Conservation (phyloP, 2,329 filamentous ascomycete species). For the Scytalidium sp. region DNA sequence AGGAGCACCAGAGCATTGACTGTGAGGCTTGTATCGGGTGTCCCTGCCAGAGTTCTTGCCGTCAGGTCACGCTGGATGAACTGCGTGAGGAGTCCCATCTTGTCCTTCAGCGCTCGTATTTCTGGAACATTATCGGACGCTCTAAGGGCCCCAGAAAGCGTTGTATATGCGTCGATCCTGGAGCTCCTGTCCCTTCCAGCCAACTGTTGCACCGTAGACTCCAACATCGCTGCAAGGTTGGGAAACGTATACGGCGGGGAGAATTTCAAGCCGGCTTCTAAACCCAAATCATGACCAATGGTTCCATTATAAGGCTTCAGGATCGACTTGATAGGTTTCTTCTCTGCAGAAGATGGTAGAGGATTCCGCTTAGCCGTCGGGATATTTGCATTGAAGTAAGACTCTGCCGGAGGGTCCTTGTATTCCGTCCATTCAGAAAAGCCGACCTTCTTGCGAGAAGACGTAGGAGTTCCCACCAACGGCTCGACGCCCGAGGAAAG, state of each 20-base stretch:
- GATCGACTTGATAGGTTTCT: slow-evolving; percentile 67
- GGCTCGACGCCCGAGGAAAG: slow-evolving; percentile 12
- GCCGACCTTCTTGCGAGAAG: slow-evolving; percentile 52
- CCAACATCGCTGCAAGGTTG: slow-evolving; percentile 75
- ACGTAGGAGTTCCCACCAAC: slow-evolving; percentile 10
- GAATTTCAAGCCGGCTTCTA: slow-evolving; percentile 15
- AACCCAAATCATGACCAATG: slow-evolving; percentile 9
- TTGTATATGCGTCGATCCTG: slow-evolving; percentile 82
- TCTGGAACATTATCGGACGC: slow-evolving; percentile 81
- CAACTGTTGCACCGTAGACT: slow-evolving; percentile 79
- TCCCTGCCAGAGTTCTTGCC: slow-evolving; percentile 53
- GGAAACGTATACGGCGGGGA: slow-evolving; percentile 32
- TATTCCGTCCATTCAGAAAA: slow-evolving; percentile 58
- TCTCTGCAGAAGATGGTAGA: slow-evolving; percentile 33
- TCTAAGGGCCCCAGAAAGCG: slow-evolving; percentile 72
- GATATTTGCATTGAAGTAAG: slow-evolving; percentile 11
- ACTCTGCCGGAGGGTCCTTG: slow-evolving; percentile 39
- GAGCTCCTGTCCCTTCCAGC: slow-evolving; percentile 69
- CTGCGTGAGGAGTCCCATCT: slow-evolving; percentile 73
- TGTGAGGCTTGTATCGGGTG: slow-evolving; percentile 65
- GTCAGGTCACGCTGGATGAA: slow-evolving; percentile 82
- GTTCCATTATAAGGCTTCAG: slow-evolving; percentile 63
- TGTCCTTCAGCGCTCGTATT: slow-evolving; percentile 66
- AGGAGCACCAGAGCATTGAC: slow-evolving; percentile 78
- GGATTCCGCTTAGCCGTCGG: slow-evolving; percentile 11